These are phyloP conservation scores for Arxiozyma bovina DNA, from an alignment of 1,139 yeast species.

Conservation along the genomic window DNA sequence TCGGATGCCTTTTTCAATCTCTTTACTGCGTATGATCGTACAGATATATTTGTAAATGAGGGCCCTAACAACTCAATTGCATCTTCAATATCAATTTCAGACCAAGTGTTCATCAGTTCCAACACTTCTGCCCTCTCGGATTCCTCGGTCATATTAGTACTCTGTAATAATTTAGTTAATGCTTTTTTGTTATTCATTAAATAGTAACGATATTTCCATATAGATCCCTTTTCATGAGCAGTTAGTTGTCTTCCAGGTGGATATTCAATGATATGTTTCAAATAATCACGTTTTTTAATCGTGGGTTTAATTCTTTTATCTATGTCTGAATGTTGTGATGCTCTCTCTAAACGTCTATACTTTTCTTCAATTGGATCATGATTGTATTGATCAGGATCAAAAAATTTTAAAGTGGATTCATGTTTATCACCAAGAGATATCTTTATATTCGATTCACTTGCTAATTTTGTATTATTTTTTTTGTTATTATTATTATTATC, in stretches of 20 bases:
- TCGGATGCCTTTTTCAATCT: constrained; percentile 71
- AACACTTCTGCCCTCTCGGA: constrained; percentile 72
- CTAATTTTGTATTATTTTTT: constrained; percentile 5
- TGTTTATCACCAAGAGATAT: constrained; percentile 30
- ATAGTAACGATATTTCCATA: constrained; percentile 89
- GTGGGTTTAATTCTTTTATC: constrained; percentile 88
- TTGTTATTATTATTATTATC: not conserved
- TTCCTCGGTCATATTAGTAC: constrained; percentile 83
- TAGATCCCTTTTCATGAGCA: constrained; percentile 75
- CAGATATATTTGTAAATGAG: constrained; percentile 45
- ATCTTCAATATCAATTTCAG: constrained; percentile 82
- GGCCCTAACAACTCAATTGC: constrained; percentile 83
- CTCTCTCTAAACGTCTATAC: constrained; percentile 71
- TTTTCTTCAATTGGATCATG: constrained; percentile 84
- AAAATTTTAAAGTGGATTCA: constrained; percentile 40
- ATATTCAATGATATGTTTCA: constrained; percentile 56
- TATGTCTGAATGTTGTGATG: constrained; percentile 58
- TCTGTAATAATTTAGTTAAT: constrained; percentile 74
- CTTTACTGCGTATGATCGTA: constrained; percentile 80
- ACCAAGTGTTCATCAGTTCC: constrained; percentile 49
- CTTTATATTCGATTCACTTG: constrained; percentile 21
- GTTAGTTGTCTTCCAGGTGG: constrained; percentile 79
- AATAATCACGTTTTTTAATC: constrained; percentile 68
- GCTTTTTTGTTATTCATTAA: constrained; percentile 68
- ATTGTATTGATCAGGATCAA: constrained; percentile 56